These are phyloP conservation scores for Hypsizygus ulmarius DNA, from an alignment of 1,284 basidiomycete genomes.

Conservation along the genomic window DNA sequence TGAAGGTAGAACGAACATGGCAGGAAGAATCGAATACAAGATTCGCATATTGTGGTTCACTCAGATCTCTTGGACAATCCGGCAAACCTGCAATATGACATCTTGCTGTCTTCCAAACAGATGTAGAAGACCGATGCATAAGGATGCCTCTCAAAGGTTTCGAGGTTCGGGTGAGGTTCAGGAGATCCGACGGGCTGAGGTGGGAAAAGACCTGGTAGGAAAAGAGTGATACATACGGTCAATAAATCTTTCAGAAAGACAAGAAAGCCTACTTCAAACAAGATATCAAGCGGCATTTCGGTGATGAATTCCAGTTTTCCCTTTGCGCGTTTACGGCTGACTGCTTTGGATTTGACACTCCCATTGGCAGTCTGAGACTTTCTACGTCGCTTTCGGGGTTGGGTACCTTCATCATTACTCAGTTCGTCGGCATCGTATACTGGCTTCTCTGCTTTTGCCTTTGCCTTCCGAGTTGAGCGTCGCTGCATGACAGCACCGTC, in stretches of 20 bases:
- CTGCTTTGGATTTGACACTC: background rate
- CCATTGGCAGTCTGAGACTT: background rate
- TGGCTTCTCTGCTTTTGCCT: background rate
- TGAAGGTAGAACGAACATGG: slow-evolving; percentile 20
- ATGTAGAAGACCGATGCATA: slow-evolving; percentile 10
- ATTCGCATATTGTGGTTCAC: slow-evolving; percentile 30
- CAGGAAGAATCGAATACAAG: slow-evolving; percentile 28
- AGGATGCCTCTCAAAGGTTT: slow-evolving; percentile 10
- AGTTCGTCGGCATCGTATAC: background rate
- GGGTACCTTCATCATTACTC: background rate
- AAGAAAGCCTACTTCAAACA: slow-evolving; percentile 9
- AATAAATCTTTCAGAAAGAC: background rate
- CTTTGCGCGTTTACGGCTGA: slow-evolving; percentile 2
- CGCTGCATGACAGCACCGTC: slow-evolving; percentile 1
- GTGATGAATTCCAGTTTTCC: slow-evolving; percentile 8
- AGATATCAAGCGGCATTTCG: slow-evolving; percentile 11
- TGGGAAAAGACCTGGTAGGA: slow-evolving; percentile 9
- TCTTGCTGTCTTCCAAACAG: slow-evolving; percentile 9
- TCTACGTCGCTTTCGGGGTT: background rate
- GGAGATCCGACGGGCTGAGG: slow-evolving; percentile 9
- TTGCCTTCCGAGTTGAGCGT: slow-evolving; percentile 3
- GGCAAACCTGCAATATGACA: slow-evolving; percentile 21
- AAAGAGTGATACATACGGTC: background rate
- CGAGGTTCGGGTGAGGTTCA: slow-evolving; percentile 10
- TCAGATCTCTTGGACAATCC: slow-evolving; percentile 28